Base-by-base conservation (phyloP, 495 filamentous ascomycete species). In the Penicillium paradoxum region DNA sequence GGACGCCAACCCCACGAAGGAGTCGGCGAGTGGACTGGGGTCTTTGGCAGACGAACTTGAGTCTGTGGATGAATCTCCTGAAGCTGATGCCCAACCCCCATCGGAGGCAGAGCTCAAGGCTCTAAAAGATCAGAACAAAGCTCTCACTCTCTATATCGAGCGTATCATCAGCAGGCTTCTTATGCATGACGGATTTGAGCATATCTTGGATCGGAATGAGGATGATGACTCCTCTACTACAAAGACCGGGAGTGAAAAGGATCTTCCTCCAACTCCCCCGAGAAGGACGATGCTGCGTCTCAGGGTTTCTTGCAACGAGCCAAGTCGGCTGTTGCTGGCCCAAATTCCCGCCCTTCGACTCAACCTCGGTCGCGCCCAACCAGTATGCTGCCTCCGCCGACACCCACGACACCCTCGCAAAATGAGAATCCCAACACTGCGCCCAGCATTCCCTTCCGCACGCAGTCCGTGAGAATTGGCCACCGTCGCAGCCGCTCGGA, bases 71-170 rank as follows among this genome's bases (percentile, higher is more conserved):
- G 78, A 77, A 57, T 74, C 79, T 39, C 79, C 80, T 18, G 79
- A 81, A 18, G 69, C 68, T 14, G 80, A 82, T n/a, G 77, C 80
- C 54, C 75, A 70, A 45, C 80, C 83, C 51, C 86, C 84, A 50
- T 74, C 91, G 6, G 92, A 97, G 62, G 59, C 73, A 6, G 93
- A 98, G 60, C 68, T 91, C 53, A 90, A 88, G 68, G 73, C 78
- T n/a, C 73, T 88, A 21, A 93, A 90, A 70, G 91, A 96, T 56
- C 87, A 96, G 69, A 97, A 97, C 75, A 98, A 96, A 68, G 93
- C 93, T 38, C 73, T 97, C 55, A 95, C 91, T 2, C 79, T 96
- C 29, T 98, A 98, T 69, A 97, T 98, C 69, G 96, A 96, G 78
- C 92, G 90, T 64, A 97, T 98, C 65, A 96, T 98, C 62, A 91